A percentile compares a stretch with the other conserved stretches of the same genome.
Conservation (phyloP, 805 yeast species). For the Maudiozyma barnettii region DNA sequence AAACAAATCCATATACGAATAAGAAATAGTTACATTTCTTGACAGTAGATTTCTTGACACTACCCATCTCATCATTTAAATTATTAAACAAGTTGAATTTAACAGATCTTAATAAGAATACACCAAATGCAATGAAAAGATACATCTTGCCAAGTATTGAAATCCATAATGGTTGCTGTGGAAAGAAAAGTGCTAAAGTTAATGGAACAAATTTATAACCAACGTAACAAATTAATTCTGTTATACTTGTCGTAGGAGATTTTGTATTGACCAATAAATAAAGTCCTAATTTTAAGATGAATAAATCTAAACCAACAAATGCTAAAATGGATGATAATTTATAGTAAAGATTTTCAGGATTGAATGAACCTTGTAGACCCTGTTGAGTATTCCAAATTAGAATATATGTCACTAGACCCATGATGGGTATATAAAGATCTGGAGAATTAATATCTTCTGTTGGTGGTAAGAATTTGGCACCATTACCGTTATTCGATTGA, state of each 20-base stretch:
- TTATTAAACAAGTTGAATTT: constrained; percentile 38
- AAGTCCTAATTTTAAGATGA: constrained; percentile 69
- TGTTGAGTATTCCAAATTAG: constrained; percentile 73
- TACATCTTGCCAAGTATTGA: constrained; percentile 40
- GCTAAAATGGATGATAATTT: constrained; percentile 82
- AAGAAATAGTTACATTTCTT: constrained; percentile 80
- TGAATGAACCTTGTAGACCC: constrained; percentile 83
- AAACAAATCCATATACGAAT: constrained; percentile 71
- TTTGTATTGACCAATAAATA: constrained; percentile 46
- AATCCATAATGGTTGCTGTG: constrained; percentile 34
- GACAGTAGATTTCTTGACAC: constrained; percentile 48
- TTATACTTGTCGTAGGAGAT: constrained; percentile 37
- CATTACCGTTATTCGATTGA: constrained; percentile 5
- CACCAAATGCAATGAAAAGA: constrained; percentile 48
- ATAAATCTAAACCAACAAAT: constrained; percentile 65
- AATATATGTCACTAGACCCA: constrained; percentile 86
- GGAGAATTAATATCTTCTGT: constrained; percentile 87
- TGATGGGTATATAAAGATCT: constrained; percentile 87
- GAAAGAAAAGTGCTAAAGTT: constrained; percentile 45
- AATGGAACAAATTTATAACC: constrained; percentile 92
- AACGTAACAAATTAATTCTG: constrained; percentile 81
- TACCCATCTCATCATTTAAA: constrained; percentile 40
- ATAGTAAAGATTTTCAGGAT: constrained; percentile 84
- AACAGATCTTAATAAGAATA: constrained; percentile 51
- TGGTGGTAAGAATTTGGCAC: constrained; percentile 45